Conservation (phyloP, 2,329 filamentous ascomycete genomes). For the Diaporthe nobilis region DNA sequence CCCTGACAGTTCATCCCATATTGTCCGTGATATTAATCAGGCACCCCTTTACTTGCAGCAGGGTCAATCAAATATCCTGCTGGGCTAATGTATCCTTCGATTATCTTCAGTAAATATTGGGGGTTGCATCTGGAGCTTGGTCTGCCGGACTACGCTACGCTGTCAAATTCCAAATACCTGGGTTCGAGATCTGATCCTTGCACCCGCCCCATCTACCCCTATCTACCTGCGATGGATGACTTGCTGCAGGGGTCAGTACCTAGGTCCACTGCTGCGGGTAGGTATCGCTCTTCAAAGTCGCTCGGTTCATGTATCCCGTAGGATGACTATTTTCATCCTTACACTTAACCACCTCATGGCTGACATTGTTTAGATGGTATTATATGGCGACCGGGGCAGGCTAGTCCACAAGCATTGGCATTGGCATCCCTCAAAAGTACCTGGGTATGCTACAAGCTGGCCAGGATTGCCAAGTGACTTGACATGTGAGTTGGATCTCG, state of each 20-base stretch:
- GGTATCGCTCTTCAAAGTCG: neutral
- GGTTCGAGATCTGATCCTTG: neutral
- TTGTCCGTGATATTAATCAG: neutral
- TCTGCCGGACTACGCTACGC: neutral
- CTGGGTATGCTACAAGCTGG: neutral
- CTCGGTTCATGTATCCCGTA: neutral
- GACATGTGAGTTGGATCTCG: neutral
- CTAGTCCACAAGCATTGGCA: neutral
- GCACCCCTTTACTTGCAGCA: neutral
- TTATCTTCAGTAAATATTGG: neutral
- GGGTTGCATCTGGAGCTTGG: neutral
- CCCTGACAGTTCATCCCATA: neutral
- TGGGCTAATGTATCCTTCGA: neutral
- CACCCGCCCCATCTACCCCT: neutral
- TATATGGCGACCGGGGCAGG: no score
- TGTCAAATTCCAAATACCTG: neutral
- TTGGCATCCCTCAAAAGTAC: neutral
- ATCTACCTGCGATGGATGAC: neutral
- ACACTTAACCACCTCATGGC: neutral
- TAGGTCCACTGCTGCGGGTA: neutral
- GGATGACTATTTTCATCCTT: neutral
- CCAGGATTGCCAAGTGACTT: neutral
- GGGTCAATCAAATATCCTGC: neutral
- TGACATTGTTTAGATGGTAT: neutral
- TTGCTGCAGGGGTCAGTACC: neutral